A percentile compares a stretch with the other conserved stretches of the same genome.
Conservation (phyloP, 169 alveolate species). For the Plasmodium relictum region DNA sequence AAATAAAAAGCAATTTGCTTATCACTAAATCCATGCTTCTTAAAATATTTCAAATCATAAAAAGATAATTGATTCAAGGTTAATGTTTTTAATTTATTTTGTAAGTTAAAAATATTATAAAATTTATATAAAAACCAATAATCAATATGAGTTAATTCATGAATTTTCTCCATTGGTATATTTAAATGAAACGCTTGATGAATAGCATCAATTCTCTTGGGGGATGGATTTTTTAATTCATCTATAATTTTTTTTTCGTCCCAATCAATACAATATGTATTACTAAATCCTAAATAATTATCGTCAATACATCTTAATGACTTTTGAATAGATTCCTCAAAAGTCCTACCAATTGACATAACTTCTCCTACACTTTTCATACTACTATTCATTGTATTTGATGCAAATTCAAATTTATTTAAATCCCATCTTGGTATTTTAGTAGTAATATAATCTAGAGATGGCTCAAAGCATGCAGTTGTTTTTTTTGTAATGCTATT, state of each 20-base stretch:
- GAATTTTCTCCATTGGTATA: conserved; percentile 85
- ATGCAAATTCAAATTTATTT: conserved; percentile 89
- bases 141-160: conserved; percentile 87
- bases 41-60: conserved; percentile 80
- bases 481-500: conserved; percentile 90
- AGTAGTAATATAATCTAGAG: conserved; percentile 90
- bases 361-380: conserved; percentile 94
- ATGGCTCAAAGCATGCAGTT: conserved; percentile 94
- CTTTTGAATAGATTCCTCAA: conserved; percentile 93
- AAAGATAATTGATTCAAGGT: conserved; percentile 49
- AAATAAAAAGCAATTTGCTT: conserved; percentile 81
- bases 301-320: conserved; percentile 89
- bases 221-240: conserved; percentile 82
- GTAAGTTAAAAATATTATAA: conserved; percentile 80
- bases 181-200: conserved; percentile 90
- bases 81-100: conserved; percentile 29
- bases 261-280: conserved; percentile 78
- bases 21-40: conserved; percentile 87
- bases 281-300: conserved; percentile 80
- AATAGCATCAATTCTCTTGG: conserved; percentile 87
- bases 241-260: conserved; percentile 74
- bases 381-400: conserved; percentile 86
- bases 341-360: conserved; percentile 92
- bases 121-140: conserved; percentile 90
- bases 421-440: conserved; percentile 93